phyloP scores from a whole-genome alignment of 371 early-diverging fungal genomes.

The Coemansia sp. region DNA sequence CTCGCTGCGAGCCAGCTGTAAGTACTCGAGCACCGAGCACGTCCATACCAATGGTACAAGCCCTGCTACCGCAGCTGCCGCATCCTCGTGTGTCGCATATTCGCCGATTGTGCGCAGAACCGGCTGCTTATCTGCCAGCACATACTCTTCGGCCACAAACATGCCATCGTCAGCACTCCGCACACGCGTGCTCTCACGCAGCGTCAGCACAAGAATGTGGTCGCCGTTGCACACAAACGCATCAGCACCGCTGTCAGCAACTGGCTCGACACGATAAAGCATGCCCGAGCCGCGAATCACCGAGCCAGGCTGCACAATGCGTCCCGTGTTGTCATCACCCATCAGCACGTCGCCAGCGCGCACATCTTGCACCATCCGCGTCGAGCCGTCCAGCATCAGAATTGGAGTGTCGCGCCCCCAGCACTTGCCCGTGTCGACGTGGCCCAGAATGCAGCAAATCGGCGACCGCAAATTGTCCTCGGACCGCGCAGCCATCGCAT shows the following conservation, averaged over 20 bases:
- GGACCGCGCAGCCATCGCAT: conserved; percentile 82
- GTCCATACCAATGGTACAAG: conserved; percentile 37
- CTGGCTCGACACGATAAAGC: conserved; percentile 44
- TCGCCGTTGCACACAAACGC: conserved; percentile 51
- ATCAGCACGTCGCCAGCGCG: conserved; percentile 37
- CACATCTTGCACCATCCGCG: conserved; percentile 44
- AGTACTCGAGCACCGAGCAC: conserved; percentile 42
- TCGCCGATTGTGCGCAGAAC: conserved; percentile 5
- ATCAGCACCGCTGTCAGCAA: conserved; percentile 15
- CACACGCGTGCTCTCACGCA: conserved; percentile 19
- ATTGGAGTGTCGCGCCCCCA: conserved; percentile 48
- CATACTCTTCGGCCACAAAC: conserved; percentile 6
- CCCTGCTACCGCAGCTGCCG: conserved; percentile 26
- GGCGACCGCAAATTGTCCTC: conserved; percentile 94
- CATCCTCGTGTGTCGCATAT: conserved; percentile 27
- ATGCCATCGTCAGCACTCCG: neutral
- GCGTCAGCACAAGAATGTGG: conserved; percentile 46
- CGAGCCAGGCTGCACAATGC: conserved; percentile 43
- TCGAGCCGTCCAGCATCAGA: conserved; percentile 41
- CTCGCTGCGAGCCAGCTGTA: conserved; percentile 27
- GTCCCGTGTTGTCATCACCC: conserved; percentile 50
- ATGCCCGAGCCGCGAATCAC: conserved; percentile 37
- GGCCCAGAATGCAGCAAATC: conserved; percentile 99
- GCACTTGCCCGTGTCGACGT: conserved; percentile 97
- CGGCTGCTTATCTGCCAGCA: conserved; percentile 3